Conservation (phyloP, 2,329 filamentous ascomycete species). For the Byssoonygena ceratinophila region DNA sequence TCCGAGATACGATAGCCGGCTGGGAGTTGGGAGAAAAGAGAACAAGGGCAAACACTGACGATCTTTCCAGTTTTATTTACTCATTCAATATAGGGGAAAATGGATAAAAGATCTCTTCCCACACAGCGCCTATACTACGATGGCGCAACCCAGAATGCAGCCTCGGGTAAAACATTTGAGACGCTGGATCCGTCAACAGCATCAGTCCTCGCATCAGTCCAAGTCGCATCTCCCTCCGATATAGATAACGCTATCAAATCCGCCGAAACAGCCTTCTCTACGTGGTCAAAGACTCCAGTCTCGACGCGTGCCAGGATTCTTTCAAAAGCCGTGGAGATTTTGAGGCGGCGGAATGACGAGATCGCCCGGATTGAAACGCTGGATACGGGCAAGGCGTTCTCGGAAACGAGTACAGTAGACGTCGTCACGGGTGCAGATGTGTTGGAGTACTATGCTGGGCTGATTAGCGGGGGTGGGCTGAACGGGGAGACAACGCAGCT, state of each 20-base stretch:
- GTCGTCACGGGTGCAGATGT: slow-evolving; percentile 74
- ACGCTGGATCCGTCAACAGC: slow-evolving; percentile 65
- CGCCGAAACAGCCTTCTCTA: slow-evolving; percentile 59
- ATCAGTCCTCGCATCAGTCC: slow-evolving; percentile 58
- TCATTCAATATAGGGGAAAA: slow-evolving; percentile 15
- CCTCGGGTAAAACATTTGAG: slow-evolving; percentile 53
- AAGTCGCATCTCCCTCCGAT: slow-evolving; percentile 55
- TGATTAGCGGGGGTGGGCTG: slow-evolving; percentile 64
- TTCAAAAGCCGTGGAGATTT: slow-evolving; percentile 60
- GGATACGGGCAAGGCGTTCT: slow-evolving; percentile 77
- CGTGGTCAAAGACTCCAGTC: slow-evolving; percentile 67
- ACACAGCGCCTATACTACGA: slow-evolving; percentile 62
- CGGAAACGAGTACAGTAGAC: slow-evolving; percentile 75
- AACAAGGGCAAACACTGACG: too few species aligned
- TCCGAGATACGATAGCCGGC: too few species aligned
- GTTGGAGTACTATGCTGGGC: slow-evolving; percentile 73
- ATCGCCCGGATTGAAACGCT: slow-evolving; percentile 69
- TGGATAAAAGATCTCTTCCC: slow-evolving; percentile 33
- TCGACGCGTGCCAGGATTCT: slow-evolving; percentile 66
- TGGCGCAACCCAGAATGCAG: slow-evolving; percentile 55
- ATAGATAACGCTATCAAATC: slow-evolving; percentile 63
- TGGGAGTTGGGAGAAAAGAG: background rate
- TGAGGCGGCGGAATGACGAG: slow-evolving; percentile 66
- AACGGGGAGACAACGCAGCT: slow-evolving; percentile 70
- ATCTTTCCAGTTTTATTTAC: too few species aligned